These are phyloP conservation scores for Bretziella fagacearum DNA, from an alignment of 2,329 filamentous ascomycete species.

Conservation along the genomic window DNA sequence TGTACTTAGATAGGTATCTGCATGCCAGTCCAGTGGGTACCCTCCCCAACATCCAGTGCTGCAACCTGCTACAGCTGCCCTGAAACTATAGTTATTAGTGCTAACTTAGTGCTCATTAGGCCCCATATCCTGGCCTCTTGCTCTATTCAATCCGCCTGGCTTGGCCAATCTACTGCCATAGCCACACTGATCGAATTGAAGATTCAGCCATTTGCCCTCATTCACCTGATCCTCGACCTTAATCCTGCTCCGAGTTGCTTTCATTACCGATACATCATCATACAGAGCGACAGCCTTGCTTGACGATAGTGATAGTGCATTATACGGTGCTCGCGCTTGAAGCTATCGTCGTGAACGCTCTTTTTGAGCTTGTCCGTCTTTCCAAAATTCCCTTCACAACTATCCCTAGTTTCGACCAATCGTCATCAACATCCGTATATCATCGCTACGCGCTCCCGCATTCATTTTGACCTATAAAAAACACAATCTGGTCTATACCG, in stretches of 20 bases:
- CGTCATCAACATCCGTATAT: background rate
- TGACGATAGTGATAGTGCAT: background rate
- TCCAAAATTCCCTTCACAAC: too few relatives aligned
- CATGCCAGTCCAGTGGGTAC: too few relatives aligned
- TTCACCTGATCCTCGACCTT: background rate
- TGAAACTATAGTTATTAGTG: background rate
- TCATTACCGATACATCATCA: background rate
- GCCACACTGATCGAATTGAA: slow-evolving; percentile 3
- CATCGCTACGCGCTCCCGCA: background rate
- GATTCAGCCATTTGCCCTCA: background rate
- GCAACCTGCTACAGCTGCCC: background rate
- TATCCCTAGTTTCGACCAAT: background rate
- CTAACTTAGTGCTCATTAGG: background rate
- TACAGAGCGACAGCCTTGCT: background rate
- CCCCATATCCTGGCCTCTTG: background rate
- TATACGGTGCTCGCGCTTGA: background rate
- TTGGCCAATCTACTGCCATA: background rate
- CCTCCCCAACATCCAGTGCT: too few relatives aligned
- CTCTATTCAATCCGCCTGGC: background rate
- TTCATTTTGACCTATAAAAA: background rate
- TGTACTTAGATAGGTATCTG: too few relatives aligned
- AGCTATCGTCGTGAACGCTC: background rate
- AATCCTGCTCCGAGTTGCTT: background rate
- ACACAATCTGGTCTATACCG: background rate
- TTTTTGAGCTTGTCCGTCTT: background rate